phyloP scores from a whole-genome alignment of 129 eudicot species.

The Deinandra increscens region DNA sequence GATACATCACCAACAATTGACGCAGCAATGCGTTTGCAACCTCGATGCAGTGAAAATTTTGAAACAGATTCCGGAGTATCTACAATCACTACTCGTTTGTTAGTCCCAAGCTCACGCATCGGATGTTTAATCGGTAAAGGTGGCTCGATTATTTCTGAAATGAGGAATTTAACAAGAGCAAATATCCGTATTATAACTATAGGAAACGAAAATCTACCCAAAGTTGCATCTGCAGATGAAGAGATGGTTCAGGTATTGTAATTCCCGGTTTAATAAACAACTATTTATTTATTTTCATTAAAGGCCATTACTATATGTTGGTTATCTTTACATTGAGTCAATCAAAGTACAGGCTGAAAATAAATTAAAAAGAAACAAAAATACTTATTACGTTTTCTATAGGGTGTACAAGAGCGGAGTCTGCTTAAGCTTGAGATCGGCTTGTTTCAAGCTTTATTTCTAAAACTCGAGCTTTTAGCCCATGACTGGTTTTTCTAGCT shows the following conservation, averaged over 20 bases:
- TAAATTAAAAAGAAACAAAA: too few species aligned
- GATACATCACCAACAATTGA: constrained; percentile 72
- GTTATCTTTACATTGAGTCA: not conserved
- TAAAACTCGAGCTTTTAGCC: too few species aligned
- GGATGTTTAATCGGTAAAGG: constrained; percentile 94
- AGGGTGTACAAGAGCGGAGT: too few species aligned
- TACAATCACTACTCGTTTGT: constrained; percentile 67
- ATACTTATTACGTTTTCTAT: too few species aligned
- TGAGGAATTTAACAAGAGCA: constrained; percentile 75
- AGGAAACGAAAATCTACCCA: constrained; percentile 76
- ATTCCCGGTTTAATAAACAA: not conserved
- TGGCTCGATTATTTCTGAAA: constrained; percentile 77
- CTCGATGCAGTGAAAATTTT: constrained; percentile 74
- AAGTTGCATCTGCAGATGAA: constrained; percentile 82
- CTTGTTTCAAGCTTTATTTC: too few species aligned
- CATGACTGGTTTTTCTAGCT: too few species aligned
- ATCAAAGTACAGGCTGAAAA: too few species aligned
- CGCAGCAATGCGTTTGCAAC: constrained; percentile 84
- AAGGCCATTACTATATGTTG: not conserved
- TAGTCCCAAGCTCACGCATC: constrained; percentile 75
- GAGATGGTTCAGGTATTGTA: constrained; percentile 79
- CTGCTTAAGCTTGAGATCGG: too few species aligned
- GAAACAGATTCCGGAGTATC: constrained; percentile 56
- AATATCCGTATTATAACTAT: constrained; percentile 68
- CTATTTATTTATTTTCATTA: not conserved